phyloP scores from a whole-genome alignment of 306 rosid genomes.

The Spatholobus suberectus region DNA sequence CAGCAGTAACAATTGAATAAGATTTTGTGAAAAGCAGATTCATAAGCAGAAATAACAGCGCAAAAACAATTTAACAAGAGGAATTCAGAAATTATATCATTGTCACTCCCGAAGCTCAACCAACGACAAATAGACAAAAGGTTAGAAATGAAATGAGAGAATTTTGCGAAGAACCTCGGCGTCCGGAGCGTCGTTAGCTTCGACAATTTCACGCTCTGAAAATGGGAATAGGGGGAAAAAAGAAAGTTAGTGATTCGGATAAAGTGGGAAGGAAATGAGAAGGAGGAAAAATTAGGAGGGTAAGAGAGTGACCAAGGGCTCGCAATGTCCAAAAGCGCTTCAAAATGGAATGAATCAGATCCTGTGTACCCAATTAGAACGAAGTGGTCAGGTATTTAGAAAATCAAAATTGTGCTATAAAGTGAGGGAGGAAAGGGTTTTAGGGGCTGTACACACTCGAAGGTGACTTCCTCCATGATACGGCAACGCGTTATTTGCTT shows the following conservation, averaged over 20 bases:
- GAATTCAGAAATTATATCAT: constrained; percentile 9
- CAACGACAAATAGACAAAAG: background rate
- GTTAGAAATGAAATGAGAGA: background rate
- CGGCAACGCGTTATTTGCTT: background rate
- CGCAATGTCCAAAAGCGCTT: constrained; percentile 76
- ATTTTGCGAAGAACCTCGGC: constrained; percentile 52
- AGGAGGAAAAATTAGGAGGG: background rate
- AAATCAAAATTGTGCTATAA: background rate
- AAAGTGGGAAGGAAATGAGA: background rate
- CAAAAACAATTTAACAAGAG: constrained; percentile 3
- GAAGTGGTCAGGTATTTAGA: background rate
- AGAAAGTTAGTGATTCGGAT: background rate
- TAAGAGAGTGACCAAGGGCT: constrained; percentile 60
- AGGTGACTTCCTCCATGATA: constrained; percentile 61
- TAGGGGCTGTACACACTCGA: constrained; percentile 59
- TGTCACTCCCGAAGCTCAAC: too few relatives aligned
- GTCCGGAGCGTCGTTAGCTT: constrained; percentile 55
- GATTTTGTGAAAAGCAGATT: background rate
- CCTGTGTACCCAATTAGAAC: constrained; percentile 46
- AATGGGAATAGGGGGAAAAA: background rate
- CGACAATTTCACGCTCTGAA: constrained; percentile 71
- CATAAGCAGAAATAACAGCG: too few relatives aligned
- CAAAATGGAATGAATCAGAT: constrained; percentile 72
- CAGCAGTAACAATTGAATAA: background rate
- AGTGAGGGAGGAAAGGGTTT: background rate